Conservation (phyloP, 768 basidiomycete species). For the Boletus pseudo-olivaceus region DNA sequence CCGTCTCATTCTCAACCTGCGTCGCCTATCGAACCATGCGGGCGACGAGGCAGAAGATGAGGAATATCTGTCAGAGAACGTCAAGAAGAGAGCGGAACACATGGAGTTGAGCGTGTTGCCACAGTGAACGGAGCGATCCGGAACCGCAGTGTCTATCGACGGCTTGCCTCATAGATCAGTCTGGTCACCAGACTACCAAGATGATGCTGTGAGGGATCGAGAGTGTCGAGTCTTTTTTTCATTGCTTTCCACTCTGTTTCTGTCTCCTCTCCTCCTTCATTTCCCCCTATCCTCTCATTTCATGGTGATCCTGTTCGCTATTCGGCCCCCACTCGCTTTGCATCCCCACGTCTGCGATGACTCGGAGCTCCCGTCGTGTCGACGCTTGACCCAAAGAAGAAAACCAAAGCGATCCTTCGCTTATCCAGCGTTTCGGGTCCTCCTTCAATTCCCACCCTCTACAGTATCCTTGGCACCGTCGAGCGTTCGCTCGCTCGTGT, state of each 20-base stretch:
- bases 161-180: no score
- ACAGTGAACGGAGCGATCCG: background rate
- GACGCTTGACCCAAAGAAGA: background rate
- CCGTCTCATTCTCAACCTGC: conserved; percentile 33
- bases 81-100: background rate
- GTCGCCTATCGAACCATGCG: conserved; percentile 12
- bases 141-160: background rate
- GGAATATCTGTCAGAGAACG: background rate
- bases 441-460: background rate
- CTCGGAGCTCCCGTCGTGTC: background rate
- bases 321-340: background rate
- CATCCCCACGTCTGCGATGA: background rate
- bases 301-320: background rate
- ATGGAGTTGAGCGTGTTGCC: conserved; percentile 6
- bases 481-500: background rate
- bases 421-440: no score
- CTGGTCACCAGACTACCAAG: no score
- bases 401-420: background rate
- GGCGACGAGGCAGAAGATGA: background rate
- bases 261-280: background rate
- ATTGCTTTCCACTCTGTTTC: background rate
- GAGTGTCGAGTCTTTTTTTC: background rate
- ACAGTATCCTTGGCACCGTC: background rate
- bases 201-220: background rate
- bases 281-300: no score